Percentiles rank a stretch among this genome's conserved stretches.
phyloP scores from a whole-genome alignment of 164 flowering plant genomes.

The Berberis thunbergii region DNA sequence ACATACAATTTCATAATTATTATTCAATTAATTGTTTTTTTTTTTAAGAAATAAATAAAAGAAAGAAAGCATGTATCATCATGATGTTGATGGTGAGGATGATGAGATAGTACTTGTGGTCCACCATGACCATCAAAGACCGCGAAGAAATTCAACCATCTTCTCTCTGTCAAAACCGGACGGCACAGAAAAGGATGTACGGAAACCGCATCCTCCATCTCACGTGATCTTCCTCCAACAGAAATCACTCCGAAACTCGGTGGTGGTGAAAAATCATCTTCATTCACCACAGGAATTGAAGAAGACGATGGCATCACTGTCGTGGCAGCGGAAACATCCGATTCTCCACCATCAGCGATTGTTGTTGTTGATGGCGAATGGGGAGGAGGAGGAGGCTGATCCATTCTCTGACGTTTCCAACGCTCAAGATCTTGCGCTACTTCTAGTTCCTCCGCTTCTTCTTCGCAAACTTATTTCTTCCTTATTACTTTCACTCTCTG shows the following conservation, averaged over 20 bases:
- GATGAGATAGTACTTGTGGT: slow-evolving; percentile 14
- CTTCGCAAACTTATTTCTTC: too few species aligned
- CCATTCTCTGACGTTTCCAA: neutral
- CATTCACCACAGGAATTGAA: slow-evolving; percentile 4
- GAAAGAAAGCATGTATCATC: neutral
- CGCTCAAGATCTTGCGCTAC: neutral
- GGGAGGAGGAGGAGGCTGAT: neutral
- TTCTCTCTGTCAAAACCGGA: slow-evolving; percentile 14
- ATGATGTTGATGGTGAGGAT: neutral
- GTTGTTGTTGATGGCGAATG: neutral
- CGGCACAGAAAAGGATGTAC: slow-evolving; percentile 20
- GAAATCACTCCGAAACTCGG: slow-evolving; percentile 31
- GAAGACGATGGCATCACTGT: neutral
- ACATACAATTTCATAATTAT: neutral
- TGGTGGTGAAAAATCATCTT: neutral
- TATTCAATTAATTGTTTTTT: neutral
- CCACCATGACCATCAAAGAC: slow-evolving; percentile 67
- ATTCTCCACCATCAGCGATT: slow-evolving; percentile 5
- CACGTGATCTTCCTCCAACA: slow-evolving; percentile 31
- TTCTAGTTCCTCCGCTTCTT: too few species aligned
- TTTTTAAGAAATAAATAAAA: neutral
- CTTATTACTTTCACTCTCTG: too few species aligned
- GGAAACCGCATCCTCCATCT: slow-evolving; percentile 45
- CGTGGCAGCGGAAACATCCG: slow-evolving; percentile 7
- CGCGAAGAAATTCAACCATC: slow-evolving; percentile 42